These are phyloP conservation scores for Alternaria sp. DNA, from an alignment of 2,329 filamentous ascomycete species.

Conservation along the genomic window DNA sequence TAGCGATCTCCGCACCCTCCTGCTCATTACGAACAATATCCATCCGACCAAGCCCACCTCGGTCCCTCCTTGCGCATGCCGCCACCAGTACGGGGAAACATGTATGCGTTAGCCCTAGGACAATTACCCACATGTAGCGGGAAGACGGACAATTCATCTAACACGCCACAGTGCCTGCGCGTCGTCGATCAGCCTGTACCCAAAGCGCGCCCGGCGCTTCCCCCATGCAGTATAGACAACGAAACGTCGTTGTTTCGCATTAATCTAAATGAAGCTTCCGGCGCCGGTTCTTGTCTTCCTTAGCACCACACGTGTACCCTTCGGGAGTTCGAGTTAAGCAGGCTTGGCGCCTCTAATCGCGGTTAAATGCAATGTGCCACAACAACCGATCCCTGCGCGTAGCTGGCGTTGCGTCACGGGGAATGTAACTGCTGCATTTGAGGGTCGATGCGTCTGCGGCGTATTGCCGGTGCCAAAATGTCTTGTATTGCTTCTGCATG, in stretches of 20 bases:
- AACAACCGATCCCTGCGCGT: constrained; percentile 7
- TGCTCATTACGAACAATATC: neutral
- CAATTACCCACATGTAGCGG: neutral
- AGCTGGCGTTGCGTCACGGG: neutral
- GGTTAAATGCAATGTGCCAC: constrained; percentile 8
- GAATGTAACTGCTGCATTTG: neutral
- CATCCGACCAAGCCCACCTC: neutral
- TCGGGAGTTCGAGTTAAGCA: neutral
- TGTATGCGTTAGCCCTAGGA: neutral
- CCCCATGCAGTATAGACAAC: neutral
- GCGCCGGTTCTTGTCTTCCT: constrained; percentile 21
- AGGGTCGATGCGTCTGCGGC: neutral
- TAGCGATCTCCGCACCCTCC: neutral
- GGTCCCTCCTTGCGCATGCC: neutral
- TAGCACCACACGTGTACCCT: neutral
- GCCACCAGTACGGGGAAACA: neutral
- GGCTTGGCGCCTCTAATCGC: neutral
- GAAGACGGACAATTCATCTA: neutral
- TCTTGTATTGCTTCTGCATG: neutral
- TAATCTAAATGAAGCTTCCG: constrained; percentile 29
- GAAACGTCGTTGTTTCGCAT: neutral
- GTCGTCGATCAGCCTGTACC: neutral
- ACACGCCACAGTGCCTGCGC: neutral
- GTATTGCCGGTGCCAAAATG: constrained; percentile 2
- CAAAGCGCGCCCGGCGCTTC: neutral